Percentiles rank a stretch among this genome's conserved stretches.
Evolutionary conservation across 2,329 filamentous ascomycete genomes (phyloP).

Genomic region (Epichloe coenophiala): DNA sequence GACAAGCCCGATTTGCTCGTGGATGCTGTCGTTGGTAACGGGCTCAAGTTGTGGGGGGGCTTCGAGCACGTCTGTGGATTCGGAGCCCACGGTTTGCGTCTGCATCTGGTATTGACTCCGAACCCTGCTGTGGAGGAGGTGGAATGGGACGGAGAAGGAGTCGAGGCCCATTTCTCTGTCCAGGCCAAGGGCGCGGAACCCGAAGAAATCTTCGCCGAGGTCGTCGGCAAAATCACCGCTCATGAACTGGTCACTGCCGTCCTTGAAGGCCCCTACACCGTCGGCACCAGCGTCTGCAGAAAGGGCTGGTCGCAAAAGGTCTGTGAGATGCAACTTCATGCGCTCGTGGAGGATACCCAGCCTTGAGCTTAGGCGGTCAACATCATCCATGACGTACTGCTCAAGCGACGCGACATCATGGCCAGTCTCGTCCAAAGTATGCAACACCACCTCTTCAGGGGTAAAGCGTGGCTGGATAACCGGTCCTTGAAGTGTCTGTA

Average conservation of each 20-base stretch:
- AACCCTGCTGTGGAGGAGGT: slow-evolving; percentile 84
- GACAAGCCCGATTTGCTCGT: slow-evolving; percentile 72
- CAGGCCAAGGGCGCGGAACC: slow-evolving; percentile 87
- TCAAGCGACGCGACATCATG: slow-evolving; percentile 72
- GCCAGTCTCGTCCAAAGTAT: slow-evolving; percentile 74
- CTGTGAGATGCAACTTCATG: slow-evolving; percentile 86
- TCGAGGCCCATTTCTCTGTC: slow-evolving; percentile 83
- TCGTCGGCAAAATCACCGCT: slow-evolving; percentile 96
- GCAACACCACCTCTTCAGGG: slow-evolving; percentile 73
- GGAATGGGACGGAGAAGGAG: slow-evolving; percentile 79
- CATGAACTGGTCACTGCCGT: slow-evolving; percentile 93
- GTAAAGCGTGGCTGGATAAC: slow-evolving; percentile 54
- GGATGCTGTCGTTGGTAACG: slow-evolving; percentile 65
- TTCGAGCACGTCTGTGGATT: slow-evolving; percentile 49
- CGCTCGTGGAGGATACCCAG: slow-evolving; percentile 79
- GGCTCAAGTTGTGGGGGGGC: slow-evolving; percentile 61
- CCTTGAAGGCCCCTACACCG: slow-evolving; percentile 82
- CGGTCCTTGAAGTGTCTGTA: slow-evolving; percentile 28
- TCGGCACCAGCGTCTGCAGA: slow-evolving; percentile 61
- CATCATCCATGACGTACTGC: slow-evolving; percentile 78
- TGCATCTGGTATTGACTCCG: slow-evolving; percentile 74
- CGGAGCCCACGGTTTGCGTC: slow-evolving; percentile 44
- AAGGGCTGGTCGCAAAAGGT: slow-evolving; percentile 88
- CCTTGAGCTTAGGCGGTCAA: slow-evolving; percentile 73
- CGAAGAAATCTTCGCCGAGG: slow-evolving; percentile 96